Evolutionary conservation across 257 asterid genomes (phyloP), one percentile per base, ranked within the genome.

Genomic region (Ligustrum vulgare): DNA sequence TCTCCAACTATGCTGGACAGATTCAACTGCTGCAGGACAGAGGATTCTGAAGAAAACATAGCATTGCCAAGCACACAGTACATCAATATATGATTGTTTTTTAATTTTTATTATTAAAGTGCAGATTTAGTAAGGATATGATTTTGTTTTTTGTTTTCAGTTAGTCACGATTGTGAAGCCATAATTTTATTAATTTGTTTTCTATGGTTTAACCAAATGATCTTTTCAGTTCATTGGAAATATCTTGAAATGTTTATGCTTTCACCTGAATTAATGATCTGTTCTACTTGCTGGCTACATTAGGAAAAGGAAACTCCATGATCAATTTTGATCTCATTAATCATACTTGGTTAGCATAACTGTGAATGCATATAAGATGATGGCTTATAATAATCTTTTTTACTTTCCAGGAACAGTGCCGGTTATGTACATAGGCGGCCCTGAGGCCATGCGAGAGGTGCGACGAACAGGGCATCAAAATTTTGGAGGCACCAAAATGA

Each of bases 381-480:
- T 45, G 56, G 56, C 11, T 70, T 65, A 72, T 83, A 39, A 72
- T 56, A 13, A 35, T 73, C 39, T n/a, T 70, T 73, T n/a, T 36
- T 70, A n/a, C 76, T 60, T 75, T 76, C 32, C 92, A 92, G 99
- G 94, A 89, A 94, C 63, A 94, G 96, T 68, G 83, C 95, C 35
- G 99, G 99, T 35, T 92, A 92, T 71, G 99, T 92, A 18, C 99
- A 94, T 75, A 87, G 86, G n/a, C n/a, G n/a, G n/a, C n/a, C n/a
- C n/a, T n/a, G n/a, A n/a, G n/a, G n/a, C n/a, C n/a, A n/a, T n/a
- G n/a, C n/a, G n/a, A n/a, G n/a, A n/a, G n/a, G n/a, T n/a, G n/a
- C n/a, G n/a, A n/a, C n/a, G n/a, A n/a, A n/a, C n/a, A n/a, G n/a
- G n/a, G n/a, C n/a, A n/a, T n/a, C n/a, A n/a, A n/a, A n/a, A n/a